These are phyloP conservation scores for Elaphomyces granulatus DNA, from an alignment of 495 filamentous ascomycete genomes.

Conservation along the genomic window DNA sequence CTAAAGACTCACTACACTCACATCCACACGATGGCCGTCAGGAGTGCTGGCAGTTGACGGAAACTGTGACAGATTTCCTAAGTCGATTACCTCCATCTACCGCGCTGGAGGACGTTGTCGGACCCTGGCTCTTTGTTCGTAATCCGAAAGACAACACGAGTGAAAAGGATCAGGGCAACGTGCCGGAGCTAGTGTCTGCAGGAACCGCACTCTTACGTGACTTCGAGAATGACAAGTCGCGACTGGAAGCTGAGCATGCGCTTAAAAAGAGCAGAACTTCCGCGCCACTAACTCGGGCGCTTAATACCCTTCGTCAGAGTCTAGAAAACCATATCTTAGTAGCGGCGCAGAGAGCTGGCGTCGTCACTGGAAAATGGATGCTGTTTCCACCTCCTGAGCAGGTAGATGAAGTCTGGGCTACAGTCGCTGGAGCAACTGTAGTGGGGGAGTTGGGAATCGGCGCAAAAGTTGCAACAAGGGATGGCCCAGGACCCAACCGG, in stretches of 20 bases:
- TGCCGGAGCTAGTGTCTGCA: slow-evolving; percentile 28
- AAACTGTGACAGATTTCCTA: slow-evolving; percentile 49
- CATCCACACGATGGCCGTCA: not conserved
- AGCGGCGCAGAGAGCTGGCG: slow-evolving; percentile 39
- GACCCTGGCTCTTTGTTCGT: slow-evolving; percentile 53
- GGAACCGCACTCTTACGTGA: slow-evolving; percentile 29
- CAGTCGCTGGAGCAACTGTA: slow-evolving; percentile 46
- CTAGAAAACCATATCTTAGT: slow-evolving; percentile 40
- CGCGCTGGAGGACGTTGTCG: slow-evolving; percentile 21
- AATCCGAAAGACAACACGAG: slow-evolving; percentile 38
- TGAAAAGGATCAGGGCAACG: slow-evolving; percentile 16
- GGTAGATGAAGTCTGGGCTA: slow-evolving; percentile 50
- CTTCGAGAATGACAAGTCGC: slow-evolving; percentile 23
- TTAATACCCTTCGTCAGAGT: slow-evolving; percentile 34
- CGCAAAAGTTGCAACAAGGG: slow-evolving; percentile 54
- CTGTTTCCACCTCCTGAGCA: slow-evolving; percentile 43
- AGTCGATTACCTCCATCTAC: slow-evolving; percentile 49
- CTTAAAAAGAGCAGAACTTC: slow-evolving; percentile 21
- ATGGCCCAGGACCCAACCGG: slow-evolving; percentile 23
- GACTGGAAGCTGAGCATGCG: slow-evolving; percentile 26
- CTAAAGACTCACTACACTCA: not conserved
- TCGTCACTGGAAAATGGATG: slow-evolving; percentile 74
- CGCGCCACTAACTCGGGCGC: slow-evolving; percentile 30
- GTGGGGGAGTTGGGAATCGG: slow-evolving; percentile 48
- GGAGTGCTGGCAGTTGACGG: slow-evolving; percentile 14